Evolutionary conservation across 2,329 filamentous ascomycete genomes (phyloP).

Genomic region (Colletotrichum sp.): DNA sequence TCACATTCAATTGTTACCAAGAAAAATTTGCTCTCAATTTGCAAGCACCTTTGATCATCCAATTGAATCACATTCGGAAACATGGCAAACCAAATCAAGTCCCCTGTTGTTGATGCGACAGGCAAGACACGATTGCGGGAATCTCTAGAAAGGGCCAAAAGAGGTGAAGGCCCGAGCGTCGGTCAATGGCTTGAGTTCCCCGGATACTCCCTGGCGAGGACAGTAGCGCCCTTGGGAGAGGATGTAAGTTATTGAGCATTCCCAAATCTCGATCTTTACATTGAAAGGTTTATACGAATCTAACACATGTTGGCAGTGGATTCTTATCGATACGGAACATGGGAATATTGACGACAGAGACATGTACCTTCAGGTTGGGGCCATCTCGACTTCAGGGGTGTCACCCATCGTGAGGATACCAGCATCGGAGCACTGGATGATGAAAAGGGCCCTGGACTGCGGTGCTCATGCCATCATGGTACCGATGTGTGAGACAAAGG

Average conservation of each 20-base stretch:
- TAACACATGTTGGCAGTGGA: not conserved
- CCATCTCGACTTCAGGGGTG: not conserved
- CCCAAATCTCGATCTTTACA: not conserved
- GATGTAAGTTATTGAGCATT: constrained; percentile 27
- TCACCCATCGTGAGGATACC: not conserved
- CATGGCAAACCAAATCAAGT: constrained; percentile 22
- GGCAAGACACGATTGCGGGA: constrained; percentile 33
- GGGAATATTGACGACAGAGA: not conserved
- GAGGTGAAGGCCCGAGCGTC: constrained; percentile 30
- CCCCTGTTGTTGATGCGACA: constrained; percentile 27
- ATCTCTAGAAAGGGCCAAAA: constrained; percentile 31
- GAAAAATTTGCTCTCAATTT: not conserved
- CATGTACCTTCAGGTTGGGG: not conserved
- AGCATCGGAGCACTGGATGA: not conserved
- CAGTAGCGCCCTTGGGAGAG: constrained; percentile 30
- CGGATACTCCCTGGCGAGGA: constrained; percentile 34
- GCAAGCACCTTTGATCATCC: not conserved
- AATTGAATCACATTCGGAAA: too few relatives aligned
- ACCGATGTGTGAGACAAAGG: constrained; percentile 28
- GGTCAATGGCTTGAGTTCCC: constrained; percentile 37
- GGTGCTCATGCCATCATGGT: constrained; percentile 57
- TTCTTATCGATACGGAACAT: constrained; percentile 1
- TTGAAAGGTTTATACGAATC: not conserved
- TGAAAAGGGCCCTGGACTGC: constrained; percentile 46
- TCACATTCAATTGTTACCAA: not conserved